Conservation (phyloP, 371 early-diverging fungal species). For the Vittaforma corneae region DNA sequence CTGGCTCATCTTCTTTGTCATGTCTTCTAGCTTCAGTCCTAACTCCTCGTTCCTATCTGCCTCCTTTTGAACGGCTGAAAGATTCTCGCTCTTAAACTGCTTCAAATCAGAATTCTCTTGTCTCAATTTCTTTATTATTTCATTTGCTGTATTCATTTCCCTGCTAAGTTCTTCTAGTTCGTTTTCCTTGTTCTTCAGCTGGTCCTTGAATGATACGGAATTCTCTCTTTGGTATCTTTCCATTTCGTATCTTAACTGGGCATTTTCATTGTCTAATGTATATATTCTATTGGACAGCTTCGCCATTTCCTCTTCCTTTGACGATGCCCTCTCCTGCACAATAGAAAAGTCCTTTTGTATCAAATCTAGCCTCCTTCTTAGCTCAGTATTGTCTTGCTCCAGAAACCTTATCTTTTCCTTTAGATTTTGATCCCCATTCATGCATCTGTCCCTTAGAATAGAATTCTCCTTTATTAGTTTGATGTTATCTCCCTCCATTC, state of each 20-base stretch:
- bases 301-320: constrained; percentile 15
- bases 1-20: constrained; percentile 34
- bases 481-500: constrained; percentile 53
- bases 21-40: constrained; percentile 32
- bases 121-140: constrained; percentile 49
- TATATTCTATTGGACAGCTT: constrained; percentile 23
- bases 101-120: constrained; percentile 45
- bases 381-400: constrained; percentile 22
- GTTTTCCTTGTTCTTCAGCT: constrained; percentile 26
- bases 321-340: constrained; percentile 13
- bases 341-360: constrained; percentile 21
- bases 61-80: constrained; percentile 5
- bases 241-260: constrained; percentile 34
- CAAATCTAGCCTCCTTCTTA: constrained; percentile 29
- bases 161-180: constrained; percentile 38
- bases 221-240: constrained; percentile 39
- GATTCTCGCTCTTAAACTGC: constrained; percentile 13
- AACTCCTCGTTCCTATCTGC: constrained; percentile 25
- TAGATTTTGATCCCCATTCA: constrained; percentile 19
- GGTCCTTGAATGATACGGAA: constrained; percentile 10
- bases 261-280: constrained; percentile 39
- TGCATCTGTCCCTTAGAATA: constrained; percentile 44
- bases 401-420: constrained; percentile 29
- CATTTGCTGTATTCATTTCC: constrained; percentile 50
- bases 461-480: constrained; percentile 52